Evolutionary conservation across 2,329 filamentous ascomycete genomes (phyloP).

Genomic region (Curvularia eragrostidis): DNA sequence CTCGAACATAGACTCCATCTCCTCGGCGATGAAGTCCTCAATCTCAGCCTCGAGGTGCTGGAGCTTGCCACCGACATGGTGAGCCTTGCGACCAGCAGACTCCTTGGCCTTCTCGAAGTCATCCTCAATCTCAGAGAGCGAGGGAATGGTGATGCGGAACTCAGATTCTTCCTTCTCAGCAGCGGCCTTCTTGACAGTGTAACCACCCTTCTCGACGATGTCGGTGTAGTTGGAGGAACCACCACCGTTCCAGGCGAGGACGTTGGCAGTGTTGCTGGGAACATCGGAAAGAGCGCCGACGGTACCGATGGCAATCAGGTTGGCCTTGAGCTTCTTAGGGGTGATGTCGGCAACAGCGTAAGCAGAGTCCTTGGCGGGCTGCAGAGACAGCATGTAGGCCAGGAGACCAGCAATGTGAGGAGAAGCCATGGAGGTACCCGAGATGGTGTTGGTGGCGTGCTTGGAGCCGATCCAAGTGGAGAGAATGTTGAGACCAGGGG

Average conservation of each 20-base stretch:
- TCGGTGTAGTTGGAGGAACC: constrained; percentile 88
- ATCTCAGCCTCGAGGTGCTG: constrained; percentile 55
- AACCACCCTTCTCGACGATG: constrained; percentile 77
- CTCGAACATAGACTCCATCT: constrained; percentile 62
- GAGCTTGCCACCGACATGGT: constrained; percentile 55
- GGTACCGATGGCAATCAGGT: constrained; percentile 83
- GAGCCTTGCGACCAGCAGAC: constrained; percentile 50
- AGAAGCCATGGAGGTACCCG: constrained; percentile 98
- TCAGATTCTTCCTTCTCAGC: constrained; percentile 48
- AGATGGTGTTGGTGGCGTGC: constrained; percentile 97
- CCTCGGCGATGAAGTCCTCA: constrained; percentile 57
- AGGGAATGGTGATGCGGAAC: constrained; percentile 48
- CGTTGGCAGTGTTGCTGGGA: constrained; percentile 85
- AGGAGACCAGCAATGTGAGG: constrained; percentile 95
- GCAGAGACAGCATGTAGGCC: constrained; percentile 97
- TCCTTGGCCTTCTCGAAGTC: constrained; percentile 48
- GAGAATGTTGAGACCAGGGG: constrained; percentile 92
- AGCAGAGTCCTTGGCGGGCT: constrained; percentile 87
- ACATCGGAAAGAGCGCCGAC: constrained; percentile 79
- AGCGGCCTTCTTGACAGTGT: constrained; percentile 58
- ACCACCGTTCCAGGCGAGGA: constrained; percentile 98
- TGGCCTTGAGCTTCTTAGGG: constrained; percentile 91
- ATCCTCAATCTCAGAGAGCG: constrained; percentile 43
- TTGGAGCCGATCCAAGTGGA: constrained; percentile 99
- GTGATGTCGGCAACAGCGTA: constrained; percentile 89